These are phyloP conservation scores for Nevesoporus exiguus DNA, from an alignment of 768 basidiomycete genomes.

Conservation along the genomic window DNA sequence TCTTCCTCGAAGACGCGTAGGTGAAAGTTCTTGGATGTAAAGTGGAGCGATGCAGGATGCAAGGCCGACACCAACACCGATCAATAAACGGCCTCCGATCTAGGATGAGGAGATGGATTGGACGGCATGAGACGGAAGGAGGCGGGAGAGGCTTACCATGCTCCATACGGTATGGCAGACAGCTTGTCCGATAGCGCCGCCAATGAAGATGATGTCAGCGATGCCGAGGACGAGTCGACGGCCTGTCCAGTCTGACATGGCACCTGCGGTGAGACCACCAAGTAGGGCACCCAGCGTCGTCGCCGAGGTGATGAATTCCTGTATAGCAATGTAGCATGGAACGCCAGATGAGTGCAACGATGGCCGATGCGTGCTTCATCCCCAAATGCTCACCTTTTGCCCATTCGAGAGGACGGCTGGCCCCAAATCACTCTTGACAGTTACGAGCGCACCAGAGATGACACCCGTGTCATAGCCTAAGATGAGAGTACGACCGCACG, in stretches of 20 bases:
- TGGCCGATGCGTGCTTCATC: background rate
- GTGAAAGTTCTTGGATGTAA: conserved; percentile 82
- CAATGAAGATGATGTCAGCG: conserved; percentile 71
- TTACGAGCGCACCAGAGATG: conserved; percentile 77
- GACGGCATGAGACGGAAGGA: background rate
- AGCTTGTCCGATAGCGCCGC: conserved; percentile 69
- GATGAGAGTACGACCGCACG: background rate
- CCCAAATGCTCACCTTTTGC: conserved; percentile 49
- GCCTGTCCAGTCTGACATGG: conserved; percentile 69
- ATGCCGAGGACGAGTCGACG: conserved; percentile 60
- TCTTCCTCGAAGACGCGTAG: conserved; percentile 66
- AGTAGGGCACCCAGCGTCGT: conserved; percentile 76
- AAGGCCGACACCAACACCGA: conserved; percentile 71
- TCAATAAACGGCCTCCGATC: conserved; percentile 71
- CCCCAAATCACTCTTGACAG: conserved; percentile 65
- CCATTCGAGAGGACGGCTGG: conserved; percentile 51
- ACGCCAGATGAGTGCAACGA: background rate
- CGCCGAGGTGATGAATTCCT: conserved; percentile 80
- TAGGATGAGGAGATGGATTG: conserved; percentile 17
- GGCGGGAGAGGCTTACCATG: conserved; percentile 45
- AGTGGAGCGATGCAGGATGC: conserved; percentile 78
- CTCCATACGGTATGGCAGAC: conserved; percentile 65
- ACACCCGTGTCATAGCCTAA: conserved; percentile 80
- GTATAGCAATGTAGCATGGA: background rate
- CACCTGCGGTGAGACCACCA: conserved; percentile 68